Evolutionary conservation across 352 stramenopile genomes (phyloP).

Genomic region (Blastocystis sp.): DNA sequence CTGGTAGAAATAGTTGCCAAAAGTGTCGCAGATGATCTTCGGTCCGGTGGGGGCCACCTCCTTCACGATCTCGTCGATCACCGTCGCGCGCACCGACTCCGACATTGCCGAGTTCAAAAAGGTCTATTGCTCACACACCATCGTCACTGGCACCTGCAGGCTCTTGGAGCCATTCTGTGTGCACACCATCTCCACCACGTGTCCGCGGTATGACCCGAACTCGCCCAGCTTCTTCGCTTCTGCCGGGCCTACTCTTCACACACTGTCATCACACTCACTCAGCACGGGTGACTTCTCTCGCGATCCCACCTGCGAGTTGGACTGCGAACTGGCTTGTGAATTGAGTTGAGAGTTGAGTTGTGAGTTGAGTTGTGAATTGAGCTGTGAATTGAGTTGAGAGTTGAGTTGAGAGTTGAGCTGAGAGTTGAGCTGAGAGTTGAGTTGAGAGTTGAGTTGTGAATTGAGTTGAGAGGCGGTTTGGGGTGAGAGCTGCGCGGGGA

Average conservation of each 20-base stretch:
- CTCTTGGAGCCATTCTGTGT: constrained; percentile 48
- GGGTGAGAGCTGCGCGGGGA: too few relatives aligned
- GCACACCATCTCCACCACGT: constrained; percentile 25
- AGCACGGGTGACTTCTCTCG: neutral
- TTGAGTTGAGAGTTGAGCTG: too few relatives aligned
- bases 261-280: neutral
- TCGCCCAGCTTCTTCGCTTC: neutral
- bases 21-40: constrained; percentile 45
- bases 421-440: too few relatives aligned
- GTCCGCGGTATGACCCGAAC: constrained; percentile 13
- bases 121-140: neutral
- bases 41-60: constrained; percentile 16
- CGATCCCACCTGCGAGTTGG: too few relatives aligned
- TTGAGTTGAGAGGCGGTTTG: too few relatives aligned
- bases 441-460: too few relatives aligned
- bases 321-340: too few relatives aligned
- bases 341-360: too few relatives aligned
- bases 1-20: constrained; percentile 58
- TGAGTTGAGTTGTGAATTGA: too few relatives aligned
- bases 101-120: neutral
- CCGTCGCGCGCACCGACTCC: neutral
- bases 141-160: neutral
- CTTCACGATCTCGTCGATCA: constrained; percentile 11
- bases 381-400: too few relatives aligned
- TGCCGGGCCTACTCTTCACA: neutral